Evolutionary conservation across 352 stramenopile species (phyloP).

Genomic region (Bremia lactucae): DNA sequence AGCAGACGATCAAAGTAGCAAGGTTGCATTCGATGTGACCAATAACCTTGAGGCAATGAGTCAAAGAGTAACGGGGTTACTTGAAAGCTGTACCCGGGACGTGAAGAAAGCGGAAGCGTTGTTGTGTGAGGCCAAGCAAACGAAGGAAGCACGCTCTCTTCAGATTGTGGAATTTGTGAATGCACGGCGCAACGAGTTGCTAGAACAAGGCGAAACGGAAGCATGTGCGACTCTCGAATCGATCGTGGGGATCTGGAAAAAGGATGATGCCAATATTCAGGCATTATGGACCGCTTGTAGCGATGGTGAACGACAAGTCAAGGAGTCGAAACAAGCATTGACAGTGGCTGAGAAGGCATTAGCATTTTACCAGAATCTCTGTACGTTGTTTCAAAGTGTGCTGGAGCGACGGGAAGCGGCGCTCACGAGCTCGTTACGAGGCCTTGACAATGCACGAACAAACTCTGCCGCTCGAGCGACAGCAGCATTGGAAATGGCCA

Average conservation of each 20-base stretch:
- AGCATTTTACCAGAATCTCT: conserved; percentile 23
- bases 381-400: conserved; percentile 25
- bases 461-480: conserved; percentile 21
- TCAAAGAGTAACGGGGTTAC: conserved; percentile 9
- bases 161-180: conserved; percentile 27
- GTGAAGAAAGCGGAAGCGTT: conserved; percentile 16
- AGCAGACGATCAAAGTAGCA: conserved; percentile 4
- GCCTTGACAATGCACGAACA: conserved; percentile 16
- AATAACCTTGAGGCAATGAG: conserved; percentile 18
- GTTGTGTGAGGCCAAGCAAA: conserved; percentile 18
- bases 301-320: conserved; percentile 18
- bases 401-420: conserved; percentile 17
- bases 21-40: conserved; percentile 12
- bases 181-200: conserved; percentile 22
- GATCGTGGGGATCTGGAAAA: conserved; percentile 23
- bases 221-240: conserved; percentile 26
- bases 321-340: conserved; percentile 4
- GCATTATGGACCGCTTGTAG: conserved; percentile 17
- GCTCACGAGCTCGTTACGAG: conserved; percentile 13
- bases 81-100: conserved; percentile 11
- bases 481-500: conserved; percentile 24
- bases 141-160: conserved; percentile 17
- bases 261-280: conserved; percentile 24
- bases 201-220: conserved; percentile 18
- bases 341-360: conserved; percentile 18